phyloP scores from a whole-genome alignment of 1,284 basidiomycete species.

The Apiotrichum gamsii region DNA sequence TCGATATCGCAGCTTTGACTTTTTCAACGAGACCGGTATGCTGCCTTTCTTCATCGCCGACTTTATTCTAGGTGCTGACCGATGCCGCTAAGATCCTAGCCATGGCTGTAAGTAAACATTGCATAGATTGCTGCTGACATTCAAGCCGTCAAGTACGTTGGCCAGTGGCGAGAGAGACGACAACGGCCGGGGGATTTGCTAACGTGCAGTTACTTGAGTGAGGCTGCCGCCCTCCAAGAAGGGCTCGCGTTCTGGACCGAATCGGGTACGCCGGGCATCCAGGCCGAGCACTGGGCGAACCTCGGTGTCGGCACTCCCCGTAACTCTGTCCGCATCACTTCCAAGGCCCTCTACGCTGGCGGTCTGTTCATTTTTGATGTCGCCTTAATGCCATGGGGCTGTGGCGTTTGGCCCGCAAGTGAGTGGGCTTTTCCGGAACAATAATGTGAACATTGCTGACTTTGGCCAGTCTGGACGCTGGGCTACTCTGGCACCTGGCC shows the following conservation, averaged over 20 bases:
- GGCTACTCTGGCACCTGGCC: constrained; percentile 40
- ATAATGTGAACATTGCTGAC: background rate
- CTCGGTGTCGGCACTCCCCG: constrained; percentile 21
- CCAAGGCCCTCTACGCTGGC: constrained; percentile 58
- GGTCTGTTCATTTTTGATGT: constrained; percentile 78
- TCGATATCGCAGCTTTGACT: constrained; percentile 28
- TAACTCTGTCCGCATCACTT: constrained; percentile 58
- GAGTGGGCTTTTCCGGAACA: constrained; percentile 15
- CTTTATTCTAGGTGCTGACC: constrained; percentile 1
- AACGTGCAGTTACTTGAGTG: too few relatives aligned
- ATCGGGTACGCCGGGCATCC: constrained; percentile 31
- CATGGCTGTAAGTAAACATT: constrained; percentile 31
- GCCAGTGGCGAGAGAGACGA: constrained; percentile 6
- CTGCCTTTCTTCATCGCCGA: background rate
- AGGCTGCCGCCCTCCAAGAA: constrained; percentile 24
- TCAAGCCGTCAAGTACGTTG: constrained; percentile 4
- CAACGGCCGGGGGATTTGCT: too few relatives aligned
- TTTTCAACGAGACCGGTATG: constrained; percentile 29
- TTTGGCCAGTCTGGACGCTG: constrained; percentile 38
- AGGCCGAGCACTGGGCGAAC: constrained; percentile 37
- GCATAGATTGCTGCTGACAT: background rate
- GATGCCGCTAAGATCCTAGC: constrained; percentile 33
- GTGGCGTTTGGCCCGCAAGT: constrained; percentile 73
- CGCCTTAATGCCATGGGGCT: constrained; percentile 67
- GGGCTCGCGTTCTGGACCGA: constrained; percentile 35